Evolutionary conservation across 192 early-diverging fungal species (phyloP).

Genomic region (Spizellomyces punctatus): DNA sequence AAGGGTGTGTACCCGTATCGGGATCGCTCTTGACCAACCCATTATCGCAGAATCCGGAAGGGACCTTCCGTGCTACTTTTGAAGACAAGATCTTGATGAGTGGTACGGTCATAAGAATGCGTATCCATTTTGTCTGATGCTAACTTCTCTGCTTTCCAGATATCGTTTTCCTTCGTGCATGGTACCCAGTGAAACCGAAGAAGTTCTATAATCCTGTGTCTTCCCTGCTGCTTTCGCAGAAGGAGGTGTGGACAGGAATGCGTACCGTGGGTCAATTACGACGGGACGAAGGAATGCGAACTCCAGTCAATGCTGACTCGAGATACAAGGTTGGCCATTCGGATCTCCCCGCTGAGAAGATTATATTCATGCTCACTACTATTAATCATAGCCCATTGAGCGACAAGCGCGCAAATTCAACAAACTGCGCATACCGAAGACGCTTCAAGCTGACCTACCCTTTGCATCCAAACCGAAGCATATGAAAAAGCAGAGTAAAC

Average conservation of each 20-base stretch:
- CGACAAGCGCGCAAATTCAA: slow-evolving; percentile 79
- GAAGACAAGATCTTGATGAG: slow-evolving; percentile 97
- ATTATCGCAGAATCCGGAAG: slow-evolving; percentile 71
- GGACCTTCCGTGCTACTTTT: slow-evolving; percentile 95
- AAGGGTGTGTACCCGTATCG: background rate
- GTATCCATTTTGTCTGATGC: background rate
- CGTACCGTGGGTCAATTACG: slow-evolving; percentile 85
- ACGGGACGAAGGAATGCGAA: slow-evolving; percentile 59
- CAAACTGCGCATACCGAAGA: slow-evolving; percentile 76
- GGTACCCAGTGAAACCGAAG: slow-evolving; percentile 95
- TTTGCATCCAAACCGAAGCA: slow-evolving; percentile 90
- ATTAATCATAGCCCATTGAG: slow-evolving; percentile 62
- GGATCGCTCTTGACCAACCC: background rate
- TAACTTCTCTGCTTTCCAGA: slow-evolving; percentile 52
- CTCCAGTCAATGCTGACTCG: slow-evolving; percentile 83
- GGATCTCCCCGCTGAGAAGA: background rate
- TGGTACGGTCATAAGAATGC: slow-evolving; percentile 46
- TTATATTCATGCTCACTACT: background rate
- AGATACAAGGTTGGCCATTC: slow-evolving; percentile 67
- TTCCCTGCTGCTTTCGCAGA: slow-evolving; percentile 76
- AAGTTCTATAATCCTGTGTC: slow-evolving; percentile 98
- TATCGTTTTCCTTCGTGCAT: slow-evolving; percentile 96
- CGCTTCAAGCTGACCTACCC: slow-evolving; percentile 79
- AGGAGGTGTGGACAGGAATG: slow-evolving; percentile 86
- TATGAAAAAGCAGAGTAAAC: slow-evolving; percentile 51